phyloP scores from a whole-genome alignment of 805 yeast species.

The Cyberlindnera veronae region DNA sequence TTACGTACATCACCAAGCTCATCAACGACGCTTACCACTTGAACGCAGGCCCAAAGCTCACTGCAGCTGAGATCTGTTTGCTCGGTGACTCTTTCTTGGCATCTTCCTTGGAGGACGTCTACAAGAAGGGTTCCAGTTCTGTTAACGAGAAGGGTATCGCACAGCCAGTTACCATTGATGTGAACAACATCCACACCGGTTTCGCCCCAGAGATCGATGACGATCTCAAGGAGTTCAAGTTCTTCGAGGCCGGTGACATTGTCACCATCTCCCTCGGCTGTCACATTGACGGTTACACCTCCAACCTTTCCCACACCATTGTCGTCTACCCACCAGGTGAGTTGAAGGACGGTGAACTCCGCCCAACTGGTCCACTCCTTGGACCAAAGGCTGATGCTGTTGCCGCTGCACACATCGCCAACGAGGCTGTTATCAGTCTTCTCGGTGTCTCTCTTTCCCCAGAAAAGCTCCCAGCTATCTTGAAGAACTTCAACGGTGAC shows the following conservation, averaged over 20 bases:
- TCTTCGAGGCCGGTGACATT: constrained; percentile 73
- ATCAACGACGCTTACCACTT: constrained; percentile 74
- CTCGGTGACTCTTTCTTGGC: constrained; percentile 75
- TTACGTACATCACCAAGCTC: constrained; percentile 59
- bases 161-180: constrained; percentile 84
- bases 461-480: constrained; percentile 62
- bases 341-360: constrained; percentile 31
- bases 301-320: constrained; percentile 80
- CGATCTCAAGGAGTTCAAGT: constrained; percentile 34
- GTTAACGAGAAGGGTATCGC: constrained; percentile 90
- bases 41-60: constrained; percentile 34
- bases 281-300: constrained; percentile 93
- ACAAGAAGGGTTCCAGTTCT: constrained; percentile 45
- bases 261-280: constrained; percentile 84
- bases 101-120: constrained; percentile 55
- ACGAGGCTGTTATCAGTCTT: constrained; percentile 77
- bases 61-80: constrained; percentile 71
- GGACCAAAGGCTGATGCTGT: constrained; percentile 88
- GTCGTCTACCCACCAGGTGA: constrained; percentile 74
- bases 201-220: constrained; percentile 85
- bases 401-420: constrained; percentile 85
- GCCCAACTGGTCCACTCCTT: constrained; percentile 73
- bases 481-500: constrained; percentile 31
- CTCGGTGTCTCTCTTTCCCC: constrained; percentile 73
- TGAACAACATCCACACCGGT: constrained; percentile 72